These are phyloP conservation scores for Wickerhamomyces rabaulensis DNA, from an alignment of 805 yeast species.

Conservation along the genomic window DNA sequence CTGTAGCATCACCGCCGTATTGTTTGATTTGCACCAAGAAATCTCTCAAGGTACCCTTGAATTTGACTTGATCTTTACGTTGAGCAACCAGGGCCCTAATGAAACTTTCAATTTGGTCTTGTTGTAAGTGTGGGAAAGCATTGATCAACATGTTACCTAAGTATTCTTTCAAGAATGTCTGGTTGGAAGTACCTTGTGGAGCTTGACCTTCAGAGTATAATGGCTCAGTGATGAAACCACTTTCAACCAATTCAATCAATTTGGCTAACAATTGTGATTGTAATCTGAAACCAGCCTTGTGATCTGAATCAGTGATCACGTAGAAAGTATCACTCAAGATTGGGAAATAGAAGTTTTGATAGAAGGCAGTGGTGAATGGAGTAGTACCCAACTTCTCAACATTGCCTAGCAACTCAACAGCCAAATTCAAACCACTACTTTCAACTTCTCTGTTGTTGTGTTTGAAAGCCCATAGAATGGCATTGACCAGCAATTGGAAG, in stretches of 20 bases:
- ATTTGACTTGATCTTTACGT: constrained; percentile 68
- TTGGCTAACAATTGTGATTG: constrained; percentile 83
- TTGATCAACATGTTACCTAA: constrained; percentile 72
- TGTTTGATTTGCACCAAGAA: constrained; percentile 95
- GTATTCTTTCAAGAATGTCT: constrained; percentile 72
- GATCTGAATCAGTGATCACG: constrained; percentile 95
- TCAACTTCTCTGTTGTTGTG: constrained; percentile 97
- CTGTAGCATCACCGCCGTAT: constrained; percentile 92
- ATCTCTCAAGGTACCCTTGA: constrained; percentile 85
- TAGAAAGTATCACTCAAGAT: constrained; percentile 88
- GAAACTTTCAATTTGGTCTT: constrained; percentile 78
- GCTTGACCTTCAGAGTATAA: constrained; percentile 77
- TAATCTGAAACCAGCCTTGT: constrained; percentile 88
- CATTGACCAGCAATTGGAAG: constrained; percentile 85
- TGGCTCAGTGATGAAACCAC: constrained; percentile 68
- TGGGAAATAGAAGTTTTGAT: constrained; percentile 81
- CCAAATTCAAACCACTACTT: constrained; percentile 80
- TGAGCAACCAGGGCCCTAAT: constrained; percentile 69
- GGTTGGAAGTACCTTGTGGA: constrained; percentile 79
- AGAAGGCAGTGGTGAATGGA: constrained; percentile 79
- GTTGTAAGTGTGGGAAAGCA: constrained; percentile 90
- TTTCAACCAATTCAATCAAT: constrained; percentile 78
- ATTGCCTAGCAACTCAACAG: constrained; percentile 77
- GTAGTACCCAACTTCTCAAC: constrained; percentile 69
- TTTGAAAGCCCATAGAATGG: constrained; percentile 97